Conservation (phyloP, 1,284 basidiomycete species). For the Cutaneotrichosporon cavernicola region DNA sequence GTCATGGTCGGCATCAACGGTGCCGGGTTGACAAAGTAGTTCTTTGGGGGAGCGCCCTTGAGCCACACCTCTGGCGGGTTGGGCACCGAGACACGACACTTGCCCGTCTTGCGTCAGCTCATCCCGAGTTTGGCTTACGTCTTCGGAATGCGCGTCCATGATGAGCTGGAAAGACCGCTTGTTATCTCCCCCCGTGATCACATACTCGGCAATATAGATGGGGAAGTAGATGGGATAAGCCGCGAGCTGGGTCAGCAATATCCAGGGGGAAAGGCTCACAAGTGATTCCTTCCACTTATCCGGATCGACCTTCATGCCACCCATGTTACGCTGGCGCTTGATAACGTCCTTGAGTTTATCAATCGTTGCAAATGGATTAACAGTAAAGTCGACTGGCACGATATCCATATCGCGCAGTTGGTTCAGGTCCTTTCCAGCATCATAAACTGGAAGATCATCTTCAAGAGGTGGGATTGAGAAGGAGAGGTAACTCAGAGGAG, state of each 20-base stretch:
- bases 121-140: constrained; percentile 23
- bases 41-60: constrained; percentile 31
- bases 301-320: constrained; percentile 30
- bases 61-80: constrained; percentile 35
- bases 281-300: constrained; percentile 39
- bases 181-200: constrained; percentile 30
- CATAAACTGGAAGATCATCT: constrained; percentile 34
- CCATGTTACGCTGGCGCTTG: constrained; percentile 25
- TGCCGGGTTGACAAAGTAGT: constrained; percentile 43
- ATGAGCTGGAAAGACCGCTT: constrained; percentile 36
- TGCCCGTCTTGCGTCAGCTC: constrained; percentile 24
- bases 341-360: constrained; percentile 33
- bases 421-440: constrained; percentile 51
- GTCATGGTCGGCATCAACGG: constrained; percentile 36
- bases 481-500: constrained; percentile 49
- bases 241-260: constrained; percentile 32
- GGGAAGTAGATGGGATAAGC: constrained; percentile 52
- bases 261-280: constrained; percentile 29
- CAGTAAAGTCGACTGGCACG: constrained; percentile 58
- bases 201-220: constrained; percentile 50
- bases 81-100: constrained; percentile 41
- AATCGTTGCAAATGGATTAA: constrained; percentile 39
- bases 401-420: constrained; percentile 69
- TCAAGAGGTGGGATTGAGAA: constrained; percentile 42
- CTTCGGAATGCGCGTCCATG: constrained; percentile 47